A percentile compares a stretch with the other conserved stretches of the same genome.
Conservation (phyloP, 805 yeast species). For the Lachancea mirantina region DNA sequence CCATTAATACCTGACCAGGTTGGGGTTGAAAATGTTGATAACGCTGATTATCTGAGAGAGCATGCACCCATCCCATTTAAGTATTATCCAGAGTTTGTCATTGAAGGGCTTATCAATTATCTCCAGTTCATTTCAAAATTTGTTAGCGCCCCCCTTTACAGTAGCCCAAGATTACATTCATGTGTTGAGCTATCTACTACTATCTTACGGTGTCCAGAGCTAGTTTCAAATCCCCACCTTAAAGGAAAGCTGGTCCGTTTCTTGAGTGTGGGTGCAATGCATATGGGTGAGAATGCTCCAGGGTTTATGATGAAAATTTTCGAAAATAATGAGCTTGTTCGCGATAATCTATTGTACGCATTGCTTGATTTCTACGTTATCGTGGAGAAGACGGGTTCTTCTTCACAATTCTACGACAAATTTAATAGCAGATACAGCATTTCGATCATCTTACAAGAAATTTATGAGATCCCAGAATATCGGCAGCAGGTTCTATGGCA, state of each 20-base stretch:
- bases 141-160: slow-evolving; percentile 49
- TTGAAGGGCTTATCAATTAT: slow-evolving; percentile 77
- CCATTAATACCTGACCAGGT: slow-evolving; percentile 55
- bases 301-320: slow-evolving; percentile 71
- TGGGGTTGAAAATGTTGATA: slow-evolving; percentile 63
- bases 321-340: slow-evolving; percentile 54
- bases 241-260: slow-evolving; percentile 79
- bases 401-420: slow-evolving; percentile 92
- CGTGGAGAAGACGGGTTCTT: slow-evolving; percentile 93
- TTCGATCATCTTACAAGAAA: slow-evolving; percentile 69
- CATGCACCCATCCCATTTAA: slow-evolving; percentile 71
- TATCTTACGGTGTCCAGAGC: slow-evolving; percentile 74
- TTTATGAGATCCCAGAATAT: slow-evolving; percentile 72
- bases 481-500: slow-evolving; percentile 61
- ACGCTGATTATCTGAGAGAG: slow-evolving; percentile 59
- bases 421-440: slow-evolving; percentile 86
- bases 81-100: slow-evolving; percentile 74
- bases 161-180: slow-evolving; percentile 43
- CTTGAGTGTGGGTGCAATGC: slow-evolving; percentile 65
- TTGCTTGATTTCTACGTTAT: slow-evolving; percentile 85
- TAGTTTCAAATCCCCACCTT: slow-evolving; percentile 87
- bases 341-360: slow-evolving; percentile 66
- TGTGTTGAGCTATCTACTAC: slow-evolving; percentile 68
- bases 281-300: slow-evolving; percentile 46
- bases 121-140: slow-evolving; percentile 54